phyloP scores from a whole-genome alignment of 805 yeast genomes.

The Cyberlindnera sargentensis region DNA sequence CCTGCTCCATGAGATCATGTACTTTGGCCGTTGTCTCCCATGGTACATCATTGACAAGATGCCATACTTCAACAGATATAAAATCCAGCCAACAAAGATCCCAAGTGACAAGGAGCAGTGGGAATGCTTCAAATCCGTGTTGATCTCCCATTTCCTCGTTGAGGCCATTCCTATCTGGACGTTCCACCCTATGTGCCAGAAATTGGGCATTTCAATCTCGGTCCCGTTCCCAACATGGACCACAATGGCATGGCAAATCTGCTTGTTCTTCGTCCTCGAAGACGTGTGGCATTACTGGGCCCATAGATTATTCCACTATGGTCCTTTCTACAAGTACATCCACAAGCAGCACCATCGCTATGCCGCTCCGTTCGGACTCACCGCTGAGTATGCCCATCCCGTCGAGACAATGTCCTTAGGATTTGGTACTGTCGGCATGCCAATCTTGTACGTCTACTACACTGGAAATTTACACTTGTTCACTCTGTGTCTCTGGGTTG shows the following conservation, averaged over 20 bases:
- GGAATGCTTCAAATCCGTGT: constrained; percentile 83
- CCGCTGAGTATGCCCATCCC: constrained; percentile 98
- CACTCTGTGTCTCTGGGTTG: constrained; percentile 87
- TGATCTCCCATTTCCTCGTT: constrained; percentile 81
- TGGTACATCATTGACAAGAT: constrained; percentile 85
- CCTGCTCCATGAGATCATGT: constrained; percentile 76
- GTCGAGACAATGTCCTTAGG: constrained; percentile 87
- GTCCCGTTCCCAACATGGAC: constrained; percentile 79
- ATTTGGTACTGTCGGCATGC: constrained; percentile 94
- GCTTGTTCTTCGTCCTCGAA: constrained; percentile 75
- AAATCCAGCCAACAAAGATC: constrained; percentile 80
- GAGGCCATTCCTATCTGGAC: constrained; percentile 97
- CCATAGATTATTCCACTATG: constrained; percentile 86
- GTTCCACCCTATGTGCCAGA: constrained; percentile 86
- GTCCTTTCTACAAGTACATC: constrained; percentile 82
- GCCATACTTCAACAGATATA: constrained; percentile 79
- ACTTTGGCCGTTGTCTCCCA: constrained; percentile 88
- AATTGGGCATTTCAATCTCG: constrained; percentile 64
- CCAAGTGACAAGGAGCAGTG: constrained; percentile 83
- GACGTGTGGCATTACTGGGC: constrained; percentile 97
- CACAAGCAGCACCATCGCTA: constrained; percentile 98
- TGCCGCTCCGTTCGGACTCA: constrained; percentile 95
- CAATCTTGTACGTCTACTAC: constrained; percentile 73
- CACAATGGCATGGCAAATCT: constrained; percentile 58
- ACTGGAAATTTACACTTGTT: constrained; percentile 76